These are phyloP conservation scores for Crithidia mellificae DNA, from an alignment of 208 protist genomes.

Conservation along the genomic window DNA sequence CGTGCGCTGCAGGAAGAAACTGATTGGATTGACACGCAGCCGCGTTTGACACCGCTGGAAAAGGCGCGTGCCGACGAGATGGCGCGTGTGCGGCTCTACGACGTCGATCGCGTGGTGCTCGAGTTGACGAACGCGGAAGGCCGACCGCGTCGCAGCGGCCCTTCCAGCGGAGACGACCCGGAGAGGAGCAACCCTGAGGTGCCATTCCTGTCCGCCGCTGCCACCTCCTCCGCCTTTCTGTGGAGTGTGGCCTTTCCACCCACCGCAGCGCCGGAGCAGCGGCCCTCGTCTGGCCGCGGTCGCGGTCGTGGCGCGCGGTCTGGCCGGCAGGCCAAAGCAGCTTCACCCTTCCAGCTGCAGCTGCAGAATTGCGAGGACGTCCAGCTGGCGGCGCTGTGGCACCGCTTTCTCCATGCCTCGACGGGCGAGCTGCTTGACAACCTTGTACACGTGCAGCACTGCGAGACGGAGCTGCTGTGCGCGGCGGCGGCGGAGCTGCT, in stretches of 20 bases:
- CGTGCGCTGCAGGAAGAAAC: background rate
- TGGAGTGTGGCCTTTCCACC: background rate
- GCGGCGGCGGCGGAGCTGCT: constrained; percentile 54
- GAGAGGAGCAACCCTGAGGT: too few relatives aligned
- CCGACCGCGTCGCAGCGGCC: too few relatives aligned
- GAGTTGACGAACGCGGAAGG: constrained; percentile 19
- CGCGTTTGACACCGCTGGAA: background rate
- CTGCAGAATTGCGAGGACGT: constrained; percentile 59
- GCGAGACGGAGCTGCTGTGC: constrained; percentile 23
- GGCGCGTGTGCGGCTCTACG: constrained; percentile 18
- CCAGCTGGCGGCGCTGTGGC: constrained; percentile 72
- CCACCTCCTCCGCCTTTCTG: background rate
- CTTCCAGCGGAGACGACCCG: too few relatives aligned
- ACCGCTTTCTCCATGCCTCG: constrained; percentile 43
- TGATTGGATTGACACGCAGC: background rate
- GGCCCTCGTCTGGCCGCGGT: background rate
- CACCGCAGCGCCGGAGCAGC: background rate
- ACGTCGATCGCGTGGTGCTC: constrained; percentile 35
- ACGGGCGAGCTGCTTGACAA: constrained; percentile 51
- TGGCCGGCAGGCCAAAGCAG: background rate
- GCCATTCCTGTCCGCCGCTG: too few relatives aligned
- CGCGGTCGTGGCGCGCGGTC: background rate
- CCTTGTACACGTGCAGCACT: constrained; percentile 29
- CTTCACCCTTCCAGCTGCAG: constrained; percentile 18
- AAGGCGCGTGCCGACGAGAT: constrained; percentile 19